Percentiles rank a stretch among this genome's conserved stretches.
Conservation (phyloP, 495 filamentous ascomycete genomes). For the Penicillium coffeae region DNA sequence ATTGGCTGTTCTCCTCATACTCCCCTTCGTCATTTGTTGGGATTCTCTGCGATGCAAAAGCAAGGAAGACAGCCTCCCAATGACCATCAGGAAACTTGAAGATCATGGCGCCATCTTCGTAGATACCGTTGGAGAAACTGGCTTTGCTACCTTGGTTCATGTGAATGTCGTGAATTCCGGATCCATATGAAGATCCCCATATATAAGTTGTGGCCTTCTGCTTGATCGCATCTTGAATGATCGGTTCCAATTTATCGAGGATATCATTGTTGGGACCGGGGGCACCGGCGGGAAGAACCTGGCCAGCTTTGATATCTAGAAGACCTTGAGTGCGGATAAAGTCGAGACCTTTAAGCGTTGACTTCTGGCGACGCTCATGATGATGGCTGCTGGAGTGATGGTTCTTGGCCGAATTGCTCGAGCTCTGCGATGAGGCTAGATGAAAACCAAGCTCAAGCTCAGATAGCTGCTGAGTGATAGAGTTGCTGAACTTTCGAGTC, state of each 20-base stretch:
- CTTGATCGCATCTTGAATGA: conserved; percentile 30
- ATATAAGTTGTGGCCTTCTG: conserved; percentile 31
- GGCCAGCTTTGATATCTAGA: conserved; percentile 13
- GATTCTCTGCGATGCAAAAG: conserved; percentile 23
- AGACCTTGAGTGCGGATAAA: conserved; percentile 22
- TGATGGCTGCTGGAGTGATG: background rate
- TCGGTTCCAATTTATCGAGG: conserved; percentile 31
- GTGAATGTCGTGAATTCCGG: conserved; percentile 42
- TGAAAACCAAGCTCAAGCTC: conserved; percentile 23
- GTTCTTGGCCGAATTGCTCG: background rate
- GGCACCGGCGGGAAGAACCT: conserved; percentile 21
- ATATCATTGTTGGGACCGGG: conserved; percentile 28
- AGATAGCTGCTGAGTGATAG: conserved; percentile 19
- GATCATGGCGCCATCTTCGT: conserved; percentile 34
- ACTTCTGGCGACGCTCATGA: conserved; percentile 1
- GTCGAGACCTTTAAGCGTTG: conserved; percentile 23
- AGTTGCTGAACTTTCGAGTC: conserved; percentile 18
- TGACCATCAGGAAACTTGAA: conserved; percentile 34
- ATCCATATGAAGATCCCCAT: conserved; percentile 29
- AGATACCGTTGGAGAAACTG: conserved; percentile 33
- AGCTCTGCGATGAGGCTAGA: conserved; percentile 7
- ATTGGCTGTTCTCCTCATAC: conserved; percentile 12
- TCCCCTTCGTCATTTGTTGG: conserved; percentile 19
- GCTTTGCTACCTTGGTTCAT: conserved; percentile 42
- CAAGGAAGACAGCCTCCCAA: conserved; percentile 24